These are phyloP conservation scores for Sporothrix globosa DNA, from an alignment of 2,329 filamentous ascomycete species.

Conservation along the genomic window DNA sequence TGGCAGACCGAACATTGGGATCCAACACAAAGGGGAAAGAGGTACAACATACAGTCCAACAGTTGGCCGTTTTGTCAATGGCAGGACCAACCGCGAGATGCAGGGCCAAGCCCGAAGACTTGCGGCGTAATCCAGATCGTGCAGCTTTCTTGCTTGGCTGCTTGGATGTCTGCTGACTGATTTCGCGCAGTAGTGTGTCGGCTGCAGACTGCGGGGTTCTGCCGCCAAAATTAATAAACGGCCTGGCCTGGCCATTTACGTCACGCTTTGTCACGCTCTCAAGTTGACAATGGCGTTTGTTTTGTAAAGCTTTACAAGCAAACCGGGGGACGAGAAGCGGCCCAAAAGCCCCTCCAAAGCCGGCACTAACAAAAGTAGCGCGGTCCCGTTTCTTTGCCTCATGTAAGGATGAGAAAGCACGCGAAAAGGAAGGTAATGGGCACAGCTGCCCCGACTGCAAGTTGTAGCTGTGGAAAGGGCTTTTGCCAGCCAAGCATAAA, in stretches of 20 bases:
- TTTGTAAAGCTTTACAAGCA: conserved; percentile 17
- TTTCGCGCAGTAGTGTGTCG: background rate
- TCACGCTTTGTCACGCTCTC: conserved; percentile 36
- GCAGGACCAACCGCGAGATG: background rate
- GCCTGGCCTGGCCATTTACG: conserved; percentile 32
- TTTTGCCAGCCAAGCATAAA: conserved; percentile 16
- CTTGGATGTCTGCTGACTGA: conserved; percentile 6
- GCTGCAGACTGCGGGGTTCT: background rate
- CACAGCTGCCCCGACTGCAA: background rate
- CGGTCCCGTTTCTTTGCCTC: background rate
- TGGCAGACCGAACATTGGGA: background rate
- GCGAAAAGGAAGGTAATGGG: background rate
- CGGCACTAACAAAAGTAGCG: conserved; percentile 4
- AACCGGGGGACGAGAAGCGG: no score
- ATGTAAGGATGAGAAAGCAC: conserved; percentile 28
- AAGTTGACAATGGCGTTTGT: background rate
- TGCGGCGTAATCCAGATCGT: background rate
- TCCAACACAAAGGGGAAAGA: background rate
- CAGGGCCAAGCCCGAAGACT: background rate
- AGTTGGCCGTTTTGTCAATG: background rate
- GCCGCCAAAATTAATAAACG: background rate
- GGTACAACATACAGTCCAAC: background rate
- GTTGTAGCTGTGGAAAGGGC: background rate
- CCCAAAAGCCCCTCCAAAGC: background rate
- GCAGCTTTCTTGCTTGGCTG: background rate